A percentile compares a stretch with the other conserved stretches of the same genome.
phyloP scores from a whole-genome alignment of 306 rosid genomes.

The Ziziphus jujuba region DNA sequence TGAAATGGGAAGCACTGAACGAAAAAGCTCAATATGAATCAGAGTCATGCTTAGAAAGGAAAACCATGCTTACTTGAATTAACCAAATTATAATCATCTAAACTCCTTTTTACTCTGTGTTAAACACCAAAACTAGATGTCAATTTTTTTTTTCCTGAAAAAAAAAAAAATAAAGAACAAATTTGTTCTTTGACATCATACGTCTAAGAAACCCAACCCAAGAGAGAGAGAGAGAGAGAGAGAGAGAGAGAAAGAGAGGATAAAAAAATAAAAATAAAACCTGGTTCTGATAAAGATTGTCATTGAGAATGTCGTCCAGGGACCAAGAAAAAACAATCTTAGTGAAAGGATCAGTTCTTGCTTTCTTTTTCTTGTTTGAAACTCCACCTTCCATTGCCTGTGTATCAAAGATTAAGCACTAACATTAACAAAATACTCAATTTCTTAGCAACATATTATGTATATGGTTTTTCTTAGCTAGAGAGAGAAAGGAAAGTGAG shows the following conservation, averaged over 20 bases:
- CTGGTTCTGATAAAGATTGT: conserved; percentile 41
- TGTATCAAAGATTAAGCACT: neutral
- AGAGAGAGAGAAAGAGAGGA: neutral
- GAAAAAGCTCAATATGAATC: too few species aligned
- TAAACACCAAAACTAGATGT: too few species aligned
- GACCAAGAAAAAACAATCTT: conserved; percentile 60
- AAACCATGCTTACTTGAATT: too few species aligned
- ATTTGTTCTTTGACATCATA: neutral
- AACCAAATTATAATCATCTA: too few species aligned
- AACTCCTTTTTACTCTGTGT: too few species aligned
- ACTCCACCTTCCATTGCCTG: conserved; percentile 32
- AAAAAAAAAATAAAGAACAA: too few species aligned
- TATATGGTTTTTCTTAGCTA: neutral
- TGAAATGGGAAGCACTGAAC: too few species aligned
- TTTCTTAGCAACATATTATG: neutral
- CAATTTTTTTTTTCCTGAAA: too few species aligned
- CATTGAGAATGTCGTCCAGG: conserved; percentile 43
- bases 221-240: neutral
- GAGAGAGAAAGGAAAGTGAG: neutral
- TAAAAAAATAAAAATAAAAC: conserved; percentile 12
- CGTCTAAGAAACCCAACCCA: neutral
- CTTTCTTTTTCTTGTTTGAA: conserved; percentile 25
- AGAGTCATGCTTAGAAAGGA: too few species aligned
- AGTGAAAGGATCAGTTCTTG: conserved; percentile 6
- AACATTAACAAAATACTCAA: neutral